Evolutionary conservation across 2,329 filamentous ascomycete genomes (phyloP).

Genomic region (Dactylonectria macrodidyma): DNA sequence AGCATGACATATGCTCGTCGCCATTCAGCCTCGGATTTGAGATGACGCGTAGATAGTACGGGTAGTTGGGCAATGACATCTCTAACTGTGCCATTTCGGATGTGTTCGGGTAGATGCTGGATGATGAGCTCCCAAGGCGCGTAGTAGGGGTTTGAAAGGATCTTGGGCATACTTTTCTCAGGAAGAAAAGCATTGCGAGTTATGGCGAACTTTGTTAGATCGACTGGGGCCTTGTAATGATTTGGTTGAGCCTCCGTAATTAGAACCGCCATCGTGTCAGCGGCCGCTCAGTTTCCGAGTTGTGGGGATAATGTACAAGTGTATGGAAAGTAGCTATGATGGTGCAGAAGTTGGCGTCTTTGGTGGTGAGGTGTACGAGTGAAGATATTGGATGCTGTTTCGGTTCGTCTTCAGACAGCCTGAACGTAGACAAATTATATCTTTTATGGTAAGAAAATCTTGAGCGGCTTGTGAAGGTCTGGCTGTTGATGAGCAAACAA

Average conservation of each 20-base stretch:
- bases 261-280: too few relatives aligned
- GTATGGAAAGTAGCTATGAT: too few relatives aligned
- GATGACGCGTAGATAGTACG: slow-evolving; percentile 75
- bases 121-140: slow-evolving; percentile 83
- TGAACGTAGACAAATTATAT: too few relatives aligned
- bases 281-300: slow-evolving; percentile 24
- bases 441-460: too few relatives aligned
- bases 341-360: too few relatives aligned
- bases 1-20: slow-evolving; percentile 85
- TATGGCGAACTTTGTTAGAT: slow-evolving; percentile 56
- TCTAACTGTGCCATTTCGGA: slow-evolving; percentile 73
- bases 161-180: slow-evolving; percentile 74
- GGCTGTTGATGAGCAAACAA: too few relatives aligned
- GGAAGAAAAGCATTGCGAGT: slow-evolving; percentile 83
- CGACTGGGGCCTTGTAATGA: slow-evolving; percentile 21
- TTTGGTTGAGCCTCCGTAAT: too few relatives aligned
- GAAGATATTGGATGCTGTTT: too few relatives aligned
- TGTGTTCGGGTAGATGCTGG: slow-evolving; percentile 75
- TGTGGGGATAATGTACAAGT: too few relatives aligned
- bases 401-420: too few relatives aligned
- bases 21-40: slow-evolving; percentile 81
- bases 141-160: slow-evolving; percentile 81
- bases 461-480: too few relatives aligned
- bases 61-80: slow-evolving; percentile 76
- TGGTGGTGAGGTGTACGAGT: too few relatives aligned